phyloP scores from a whole-genome alignment of 2,329 filamentous ascomycete genomes.

The Hirsutella thompsonii region DNA sequence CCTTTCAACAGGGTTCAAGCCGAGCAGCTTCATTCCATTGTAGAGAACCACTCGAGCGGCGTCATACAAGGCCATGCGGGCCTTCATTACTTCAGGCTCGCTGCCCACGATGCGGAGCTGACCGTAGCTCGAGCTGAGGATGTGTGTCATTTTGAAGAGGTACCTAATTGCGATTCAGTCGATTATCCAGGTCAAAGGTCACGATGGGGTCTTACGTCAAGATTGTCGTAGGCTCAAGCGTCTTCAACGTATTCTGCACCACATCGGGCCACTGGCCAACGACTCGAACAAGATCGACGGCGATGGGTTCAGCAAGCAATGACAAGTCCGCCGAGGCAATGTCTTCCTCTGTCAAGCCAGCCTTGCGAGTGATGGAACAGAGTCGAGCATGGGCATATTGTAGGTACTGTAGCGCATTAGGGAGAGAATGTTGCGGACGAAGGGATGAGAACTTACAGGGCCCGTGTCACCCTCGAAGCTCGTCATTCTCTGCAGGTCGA shows the following conservation, averaged over 20 bases:
- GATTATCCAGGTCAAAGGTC: neutral
- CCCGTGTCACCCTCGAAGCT: slow-evolving; percentile 79
- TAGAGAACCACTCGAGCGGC: slow-evolving; percentile 60
- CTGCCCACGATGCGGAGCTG: slow-evolving; percentile 72
- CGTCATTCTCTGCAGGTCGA: slow-evolving; percentile 72
- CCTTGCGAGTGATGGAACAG: slow-evolving; percentile 47
- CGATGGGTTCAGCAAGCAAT: slow-evolving; percentile 59
- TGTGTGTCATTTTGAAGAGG: slow-evolving; percentile 78
- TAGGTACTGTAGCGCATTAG: slow-evolving; percentile 36
- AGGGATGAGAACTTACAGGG: slow-evolving; percentile 22
- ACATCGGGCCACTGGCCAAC: slow-evolving; percentile 81
- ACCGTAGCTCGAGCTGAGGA: slow-evolving; percentile 69
- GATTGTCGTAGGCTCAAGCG: slow-evolving; percentile 54
- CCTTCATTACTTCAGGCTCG: slow-evolving; percentile 54
- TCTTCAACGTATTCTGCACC: slow-evolving; percentile 72
- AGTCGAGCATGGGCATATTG: slow-evolving; percentile 73
- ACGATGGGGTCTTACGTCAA: slow-evolving; percentile 15
- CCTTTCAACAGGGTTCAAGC: slow-evolving; percentile 61
- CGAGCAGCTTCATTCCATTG: slow-evolving; percentile 75
- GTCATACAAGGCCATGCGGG: slow-evolving; percentile 46
- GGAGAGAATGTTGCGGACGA: neutral
- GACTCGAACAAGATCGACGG: slow-evolving; percentile 58
- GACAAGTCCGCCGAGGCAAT: slow-evolving; percentile 51
- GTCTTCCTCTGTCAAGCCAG: slow-evolving; percentile 39
- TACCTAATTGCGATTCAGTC: slow-evolving; percentile 21